Evolutionary conservation across 2,329 filamentous ascomycete species (phyloP).

Genomic region (Aspergillus chevalieri): DNA sequence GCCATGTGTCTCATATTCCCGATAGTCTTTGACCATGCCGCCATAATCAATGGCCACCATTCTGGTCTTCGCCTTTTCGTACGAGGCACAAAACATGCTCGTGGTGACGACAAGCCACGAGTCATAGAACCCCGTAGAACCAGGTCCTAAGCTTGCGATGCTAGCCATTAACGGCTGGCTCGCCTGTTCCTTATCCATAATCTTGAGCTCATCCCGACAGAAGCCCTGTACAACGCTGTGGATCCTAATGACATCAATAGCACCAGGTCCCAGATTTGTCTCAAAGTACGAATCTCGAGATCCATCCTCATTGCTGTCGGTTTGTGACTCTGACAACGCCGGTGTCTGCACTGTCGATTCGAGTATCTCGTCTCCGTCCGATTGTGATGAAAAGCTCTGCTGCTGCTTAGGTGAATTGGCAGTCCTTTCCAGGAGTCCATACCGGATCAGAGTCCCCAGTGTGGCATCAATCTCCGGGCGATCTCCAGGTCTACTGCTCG

Average conservation of each 20-base stretch:
- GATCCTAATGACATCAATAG: conserved; percentile 42
- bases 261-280: conserved; percentile 21
- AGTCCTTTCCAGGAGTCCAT: conserved; percentile 40
- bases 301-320: conserved; percentile 25
- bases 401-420: conserved; percentile 26
- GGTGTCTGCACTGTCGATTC: conserved; percentile 19
- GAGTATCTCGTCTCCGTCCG: conserved; percentile 15
- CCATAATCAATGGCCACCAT: conserved; percentile 33
- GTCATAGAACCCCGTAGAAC: conserved; percentile 29
- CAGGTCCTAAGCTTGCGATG: conserved; percentile 7
- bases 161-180: conserved; percentile 1
- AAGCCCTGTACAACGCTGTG: conserved; percentile 45
- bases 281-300: conserved; percentile 23
- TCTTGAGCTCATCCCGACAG: conserved; percentile 41
- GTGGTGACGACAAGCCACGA: conserved; percentile 41
- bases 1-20: conserved; percentile 44
- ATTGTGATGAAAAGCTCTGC: conserved; percentile 12
- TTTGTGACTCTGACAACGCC: conserved; percentile 28
- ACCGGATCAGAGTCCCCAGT: conserved; percentile 39
- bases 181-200: conserved; percentile 27
- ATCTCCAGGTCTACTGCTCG: conserved; percentile 29
- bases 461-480: conserved; percentile 41
- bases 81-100: conserved; percentile 38
- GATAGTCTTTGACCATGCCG: conserved; percentile 41
- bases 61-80: conserved; percentile 33